Percentiles rank a stretch among this genome's conserved stretches.
Conservation (phyloP, 495 filamentous ascomycete genomes). For the Choiromyces venosus region DNA sequence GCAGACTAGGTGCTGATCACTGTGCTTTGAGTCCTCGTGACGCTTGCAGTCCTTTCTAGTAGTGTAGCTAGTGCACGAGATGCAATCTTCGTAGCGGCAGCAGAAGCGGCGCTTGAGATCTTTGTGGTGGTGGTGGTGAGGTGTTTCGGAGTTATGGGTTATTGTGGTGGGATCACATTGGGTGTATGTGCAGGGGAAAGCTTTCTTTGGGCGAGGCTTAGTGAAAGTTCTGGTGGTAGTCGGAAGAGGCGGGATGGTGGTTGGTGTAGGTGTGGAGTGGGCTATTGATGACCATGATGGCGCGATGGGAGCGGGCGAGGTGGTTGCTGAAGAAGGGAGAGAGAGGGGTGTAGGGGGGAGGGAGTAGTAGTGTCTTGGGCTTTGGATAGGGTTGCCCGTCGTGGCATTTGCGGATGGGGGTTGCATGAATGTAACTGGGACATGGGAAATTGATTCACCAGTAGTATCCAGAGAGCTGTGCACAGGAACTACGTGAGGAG, state of each 20-base stretch:
- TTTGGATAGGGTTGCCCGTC: neutral
- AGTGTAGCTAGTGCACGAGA: conserved; percentile 6
- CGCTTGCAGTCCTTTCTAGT: conserved; percentile 34
- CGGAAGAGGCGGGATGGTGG: neutral
- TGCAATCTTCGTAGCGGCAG: conserved; percentile 10
- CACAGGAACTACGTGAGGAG: neutral
- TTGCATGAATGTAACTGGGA: neutral
- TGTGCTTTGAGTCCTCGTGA: conserved; percentile 27
- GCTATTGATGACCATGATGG: neutral
- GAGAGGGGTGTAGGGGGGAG: neutral
- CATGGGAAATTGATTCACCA: neutral
- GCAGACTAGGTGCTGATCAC: conserved; percentile 12
- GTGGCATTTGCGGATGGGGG: neutral
- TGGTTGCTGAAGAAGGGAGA: neutral
- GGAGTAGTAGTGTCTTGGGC: neutral
- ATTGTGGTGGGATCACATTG: neutral
- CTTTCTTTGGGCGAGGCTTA: neutral
- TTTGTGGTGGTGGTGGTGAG: conserved; percentile 29
- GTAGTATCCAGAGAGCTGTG: neutral
- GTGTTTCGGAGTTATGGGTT: neutral
- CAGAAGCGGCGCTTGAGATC: conserved; percentile 6
- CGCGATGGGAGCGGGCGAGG: neutral
- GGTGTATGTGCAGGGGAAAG: neutral
- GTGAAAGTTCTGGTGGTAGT: neutral
- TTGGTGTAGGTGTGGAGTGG: neutral